A percentile compares a stretch with the other conserved stretches of the same genome.
Evolutionary conservation across 805 yeast genomes (phyloP).

Genomic region (Schwanniomyces sp.): DNA sequence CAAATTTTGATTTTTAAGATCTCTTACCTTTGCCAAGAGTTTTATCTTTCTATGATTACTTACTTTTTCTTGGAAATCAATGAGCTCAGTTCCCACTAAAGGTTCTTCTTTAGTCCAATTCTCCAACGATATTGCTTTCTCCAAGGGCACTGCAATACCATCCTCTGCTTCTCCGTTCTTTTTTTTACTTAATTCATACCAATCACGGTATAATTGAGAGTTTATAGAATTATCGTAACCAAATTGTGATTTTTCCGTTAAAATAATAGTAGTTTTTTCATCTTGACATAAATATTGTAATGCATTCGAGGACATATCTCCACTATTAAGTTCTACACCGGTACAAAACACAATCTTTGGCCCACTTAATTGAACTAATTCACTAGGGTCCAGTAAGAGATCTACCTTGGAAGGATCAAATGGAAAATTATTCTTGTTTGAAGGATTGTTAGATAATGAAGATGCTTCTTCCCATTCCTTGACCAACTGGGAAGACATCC

Average conservation of each 20-base stretch:
- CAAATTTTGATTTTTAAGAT: conserved; percentile 37
- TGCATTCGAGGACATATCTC: conserved; percentile 57
- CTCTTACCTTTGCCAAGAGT: conserved; percentile 41
- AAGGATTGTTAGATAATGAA: conserved; percentile 11
- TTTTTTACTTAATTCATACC: conserved; percentile 47
- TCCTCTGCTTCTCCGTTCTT: conserved; percentile 48
- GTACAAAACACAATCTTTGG: conserved; percentile 82
- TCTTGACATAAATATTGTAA: conserved; percentile 58
- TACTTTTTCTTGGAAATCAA: conserved; percentile 46
- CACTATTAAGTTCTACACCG: conserved; percentile 63
- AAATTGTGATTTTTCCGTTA: conserved; percentile 65
- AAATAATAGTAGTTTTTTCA: conserved; percentile 65
- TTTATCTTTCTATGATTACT: conserved; percentile 45
- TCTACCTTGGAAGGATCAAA: conserved; percentile 71
- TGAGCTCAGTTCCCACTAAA: conserved; percentile 50
- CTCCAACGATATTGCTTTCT: conserved; percentile 39
- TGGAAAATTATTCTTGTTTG: conserved; percentile 63
- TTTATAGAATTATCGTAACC: conserved; percentile 44
- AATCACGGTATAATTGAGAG: conserved; percentile 49
- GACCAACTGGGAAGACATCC: conserved; percentile 90
- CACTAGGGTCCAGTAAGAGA: conserved; percentile 52
- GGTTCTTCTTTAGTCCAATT: conserved; percentile 49
- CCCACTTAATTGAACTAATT: conserved; percentile 54
- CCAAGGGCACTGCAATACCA: conserved; percentile 59
- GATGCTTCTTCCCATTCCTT: conserved; percentile 71